Evolutionary conservation across 352 stramenopile genomes (phyloP), one percentile per base, ranked within the genome.

Genomic region (Pythium insidiosum): DNA sequence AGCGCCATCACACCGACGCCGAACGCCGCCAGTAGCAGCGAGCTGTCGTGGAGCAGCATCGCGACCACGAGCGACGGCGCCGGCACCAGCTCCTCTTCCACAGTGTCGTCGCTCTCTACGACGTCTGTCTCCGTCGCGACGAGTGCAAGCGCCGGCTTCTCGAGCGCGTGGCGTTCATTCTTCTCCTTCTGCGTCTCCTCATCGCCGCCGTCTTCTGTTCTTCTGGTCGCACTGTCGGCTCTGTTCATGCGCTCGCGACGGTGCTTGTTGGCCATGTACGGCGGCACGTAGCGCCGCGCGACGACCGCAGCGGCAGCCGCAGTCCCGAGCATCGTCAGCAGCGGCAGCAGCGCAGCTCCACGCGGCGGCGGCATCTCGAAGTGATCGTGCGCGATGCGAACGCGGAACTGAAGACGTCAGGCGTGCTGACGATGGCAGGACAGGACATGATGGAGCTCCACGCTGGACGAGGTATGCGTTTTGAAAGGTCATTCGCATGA

Each of bases 1-100:
- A 89, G 42, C 15, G 56, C 68, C 56, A 84, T 61, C 40, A 81
- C 63, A 22, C 60, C 63, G n/a, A 81, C 50, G 18, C 77, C 77
- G 49, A 74, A 68, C 18, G 63, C 52, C 16, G 66, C 66, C 11
- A 77, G 39, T 11, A 77, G 46, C 60, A 85, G 26, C 15, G 57
- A 76, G 36, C 50, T 53, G 50, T 85, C 73, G 40, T 73, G 60
- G 29, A 75, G 38, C 30, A 85, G 39, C 39, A 81, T 64, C 16
- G 66, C 60, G 9, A 73, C 25, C 48, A 69, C 38, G 9, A 66
- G 66, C 30, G 58, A 57, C 18, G 42, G 63, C 26, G 53, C 39
- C 9, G 39, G 49, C 36, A 42, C 34, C 35, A 60, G 56, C 22
- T 26, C 19, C 4, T 21, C 35, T 5, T 26, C 12, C 3, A n/a